Base-by-base conservation (phyloP, 495 filamentous ascomycete species). In the Xylaria bambusicola region DNA sequence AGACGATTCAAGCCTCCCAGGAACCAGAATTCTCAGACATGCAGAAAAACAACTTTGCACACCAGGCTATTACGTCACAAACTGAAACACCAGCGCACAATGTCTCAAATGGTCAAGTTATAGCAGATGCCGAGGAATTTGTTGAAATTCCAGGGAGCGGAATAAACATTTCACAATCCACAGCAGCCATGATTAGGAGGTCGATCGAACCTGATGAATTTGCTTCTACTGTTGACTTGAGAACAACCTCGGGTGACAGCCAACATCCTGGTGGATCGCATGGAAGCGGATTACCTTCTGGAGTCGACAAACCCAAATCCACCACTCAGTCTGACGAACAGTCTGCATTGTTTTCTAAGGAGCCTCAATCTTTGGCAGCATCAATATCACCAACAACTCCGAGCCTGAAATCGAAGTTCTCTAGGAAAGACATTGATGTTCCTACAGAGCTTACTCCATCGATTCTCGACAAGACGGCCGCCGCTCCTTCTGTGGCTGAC, bases 321-420 rank as follows among this genome's bases (percentile, higher is more conserved):
- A 41, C 36, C 38, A 47, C 20, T 38, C 53, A 21, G 38, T 15
- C 41, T 47, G 21, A 18, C 17, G 41, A 47, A 24, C 41, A 36
- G 31, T 35, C 29, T 51, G 18, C 29, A 47, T 47, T 23, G 29
- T 18, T 41, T 12, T 15, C 18, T n/a, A 48, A 38, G 59, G 41
- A 42, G 29, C 67, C 17, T 65, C 68, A 15, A 53, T 71, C 46
- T 73, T 66, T 24, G 71, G 68, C 51, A 71, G 63, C 60, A 15
- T 58, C 52, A 24, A 40, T 47, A 40, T 55, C 59, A 2, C 54
- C 48, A 10, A 56, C 69, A 57, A 49, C 52, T 70, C 24, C 69
- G n/a, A 75, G 77, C 31, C 78, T 78, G 3, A 62, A 71, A 41
- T 83, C 81, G 17, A 83, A 76, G 53, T 80, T 81, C 56, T 81